A percentile compares a stretch with the other conserved stretches of the same genome.
These are phyloP conservation scores for Pythium vanterpoolii DNA, from an alignment of 352 stramenopile genomes.

Conservation along the genomic window DNA sequence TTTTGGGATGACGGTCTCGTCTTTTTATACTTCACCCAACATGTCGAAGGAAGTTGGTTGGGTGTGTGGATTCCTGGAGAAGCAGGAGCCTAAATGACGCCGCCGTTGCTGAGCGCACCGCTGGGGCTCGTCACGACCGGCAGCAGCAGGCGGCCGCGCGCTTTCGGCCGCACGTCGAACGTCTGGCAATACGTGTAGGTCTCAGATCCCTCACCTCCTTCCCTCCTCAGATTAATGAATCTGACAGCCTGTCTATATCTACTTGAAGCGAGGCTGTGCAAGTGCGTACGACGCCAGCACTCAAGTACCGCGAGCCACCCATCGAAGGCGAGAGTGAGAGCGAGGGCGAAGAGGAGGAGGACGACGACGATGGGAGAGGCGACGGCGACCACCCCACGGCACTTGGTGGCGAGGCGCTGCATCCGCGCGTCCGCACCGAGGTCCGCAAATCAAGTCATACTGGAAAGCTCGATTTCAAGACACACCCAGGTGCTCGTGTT, in stretches of 20 bases:
- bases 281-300: constrained; percentile 29
- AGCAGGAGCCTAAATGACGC: background rate
- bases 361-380: background rate
- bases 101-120: background rate
- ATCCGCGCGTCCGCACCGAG: background rate
- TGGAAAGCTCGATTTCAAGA: background rate
- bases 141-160: constrained; percentile 26
- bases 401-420: constrained; percentile 11
- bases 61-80: too few relatives aligned
- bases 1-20: background rate
- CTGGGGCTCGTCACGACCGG: background rate
- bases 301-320: constrained; percentile 16
- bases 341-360: constrained; percentile 9
- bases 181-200: constrained; percentile 65
- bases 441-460: background rate
- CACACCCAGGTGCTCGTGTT: background rate
- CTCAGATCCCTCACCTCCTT: background rate
- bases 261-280: constrained; percentile 33
- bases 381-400: background rate
- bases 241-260: background rate
- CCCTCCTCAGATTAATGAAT: background rate
- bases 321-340: background rate
- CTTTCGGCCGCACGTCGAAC: constrained; percentile 67
- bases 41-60: too few relatives aligned
- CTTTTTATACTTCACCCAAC: constrained; percentile 10